Percentiles rank a stretch among this genome's conserved stretches.
Conservation (phyloP, 352 stramenopile genomes). For the Blastocystis sp. region DNA sequence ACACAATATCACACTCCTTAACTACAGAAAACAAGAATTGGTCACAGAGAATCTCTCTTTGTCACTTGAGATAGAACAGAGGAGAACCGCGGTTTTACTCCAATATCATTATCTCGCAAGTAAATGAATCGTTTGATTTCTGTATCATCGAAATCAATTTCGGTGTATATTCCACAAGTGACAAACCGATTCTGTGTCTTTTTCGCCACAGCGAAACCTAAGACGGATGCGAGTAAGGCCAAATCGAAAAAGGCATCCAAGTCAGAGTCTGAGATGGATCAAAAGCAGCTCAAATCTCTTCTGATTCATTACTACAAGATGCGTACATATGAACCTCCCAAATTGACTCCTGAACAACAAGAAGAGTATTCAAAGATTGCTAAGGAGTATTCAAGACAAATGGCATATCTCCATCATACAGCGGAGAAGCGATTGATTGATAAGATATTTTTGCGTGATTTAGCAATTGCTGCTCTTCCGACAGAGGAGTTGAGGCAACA, state of each 20-base stretch:
- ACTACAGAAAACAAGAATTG: too few relatives aligned
- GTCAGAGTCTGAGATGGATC: background rate
- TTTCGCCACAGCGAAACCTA: constrained; percentile 7
- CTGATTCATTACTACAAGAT: constrained; percentile 22
- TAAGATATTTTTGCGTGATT: constrained; percentile 33
- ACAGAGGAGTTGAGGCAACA: background rate
- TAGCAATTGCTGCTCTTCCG: constrained; percentile 26
- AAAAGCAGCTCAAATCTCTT: constrained; percentile 20
- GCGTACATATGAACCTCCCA: constrained; percentile 5
- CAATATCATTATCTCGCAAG: background rate
- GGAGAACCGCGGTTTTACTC: background rate
- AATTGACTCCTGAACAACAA: constrained; percentile 7
- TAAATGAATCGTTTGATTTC: constrained; percentile 20
- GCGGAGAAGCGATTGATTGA: constrained; percentile 15
- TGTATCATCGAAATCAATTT: background rate
- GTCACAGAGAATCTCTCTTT: too few relatives aligned
- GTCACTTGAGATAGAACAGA: too few relatives aligned
- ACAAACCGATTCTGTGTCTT: background rate
- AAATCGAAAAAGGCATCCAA: constrained; percentile 48
- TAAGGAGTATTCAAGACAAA: constrained; percentile 39
- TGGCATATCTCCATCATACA: constrained; percentile 13
- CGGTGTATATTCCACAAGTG: background rate
- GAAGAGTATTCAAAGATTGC: constrained; percentile 25
- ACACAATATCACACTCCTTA: too few relatives aligned
- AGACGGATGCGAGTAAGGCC: background rate